Conservation (phyloP, 1,284 basidiomycete genomes). For the Naganishia liquefaciens region DNA sequence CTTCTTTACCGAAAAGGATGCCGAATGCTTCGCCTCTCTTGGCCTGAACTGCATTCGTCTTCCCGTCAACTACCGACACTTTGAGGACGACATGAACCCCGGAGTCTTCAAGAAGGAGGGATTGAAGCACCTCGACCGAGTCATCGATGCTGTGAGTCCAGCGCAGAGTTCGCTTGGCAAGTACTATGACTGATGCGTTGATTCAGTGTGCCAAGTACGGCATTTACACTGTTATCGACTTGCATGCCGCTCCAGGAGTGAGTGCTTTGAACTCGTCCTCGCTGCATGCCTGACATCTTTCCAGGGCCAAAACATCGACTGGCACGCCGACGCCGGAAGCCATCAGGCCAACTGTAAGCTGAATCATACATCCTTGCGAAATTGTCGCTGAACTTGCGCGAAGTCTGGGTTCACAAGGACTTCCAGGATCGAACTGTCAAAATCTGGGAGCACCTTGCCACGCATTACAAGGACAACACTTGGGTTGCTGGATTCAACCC, state of each 20-base stretch:
- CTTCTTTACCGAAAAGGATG: conserved; percentile 71
- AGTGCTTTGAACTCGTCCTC: not conserved
- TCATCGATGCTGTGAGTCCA: conserved; percentile 43
- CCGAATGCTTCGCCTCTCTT: conserved; percentile 65
- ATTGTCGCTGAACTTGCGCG: not conserved
- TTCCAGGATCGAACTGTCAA: conserved; percentile 70
- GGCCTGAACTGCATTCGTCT: conserved; percentile 69
- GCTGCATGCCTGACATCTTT: conserved; percentile 6
- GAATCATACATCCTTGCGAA: too few species aligned
- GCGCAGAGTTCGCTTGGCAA: not conserved
- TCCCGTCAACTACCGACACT: conserved; percentile 50
- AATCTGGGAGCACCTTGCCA: conserved; percentile 69
- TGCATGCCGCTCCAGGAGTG: conserved; percentile 51
- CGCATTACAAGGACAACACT: conserved; percentile 64
- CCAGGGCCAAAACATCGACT: conserved; percentile 48
- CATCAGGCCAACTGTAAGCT: conserved; percentile 48
- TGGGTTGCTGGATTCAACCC: conserved; percentile 70
- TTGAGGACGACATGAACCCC: conserved; percentile 50
- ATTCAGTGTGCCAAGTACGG: conserved; percentile 46
- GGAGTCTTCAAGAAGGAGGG: conserved; percentile 49
- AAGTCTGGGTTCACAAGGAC: conserved; percentile 72
- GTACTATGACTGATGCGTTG: not conserved
- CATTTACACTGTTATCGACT: conserved; percentile 53
- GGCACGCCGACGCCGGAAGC: conserved; percentile 48
- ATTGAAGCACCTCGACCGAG: conserved; percentile 50